A percentile compares a stretch with the other conserved stretches of the same genome.
Evolutionary conservation across 139 green algal species (phyloP).

Genomic region (Ettlia oleoabundans): DNA sequence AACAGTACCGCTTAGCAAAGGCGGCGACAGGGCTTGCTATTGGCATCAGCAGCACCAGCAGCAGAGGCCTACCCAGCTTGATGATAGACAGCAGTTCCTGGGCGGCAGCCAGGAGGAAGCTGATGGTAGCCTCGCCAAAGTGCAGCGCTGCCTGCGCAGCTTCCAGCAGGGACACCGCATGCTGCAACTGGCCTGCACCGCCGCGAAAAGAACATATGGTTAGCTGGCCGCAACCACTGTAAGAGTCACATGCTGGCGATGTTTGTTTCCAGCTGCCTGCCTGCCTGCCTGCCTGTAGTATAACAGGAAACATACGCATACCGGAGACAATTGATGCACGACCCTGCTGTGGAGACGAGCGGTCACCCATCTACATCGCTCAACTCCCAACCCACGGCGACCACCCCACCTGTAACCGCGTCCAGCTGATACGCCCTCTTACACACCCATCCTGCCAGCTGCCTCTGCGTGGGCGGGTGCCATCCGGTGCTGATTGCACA

Average conservation of each 20-base stretch:
- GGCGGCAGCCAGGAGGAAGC: background rate
- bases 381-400: background rate
- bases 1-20: too few species aligned
- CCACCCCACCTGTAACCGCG: background rate
- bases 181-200: conserved; percentile 27
- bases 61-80: conserved; percentile 18
- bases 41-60: background rate
- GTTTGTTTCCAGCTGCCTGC: too few species aligned
- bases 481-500: background rate
- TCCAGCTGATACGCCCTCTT: conserved; percentile 30
- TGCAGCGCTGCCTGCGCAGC: background rate
- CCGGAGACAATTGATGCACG: background rate
- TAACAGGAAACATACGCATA: too few species aligned
- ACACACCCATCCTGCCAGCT: conserved; percentile 36
- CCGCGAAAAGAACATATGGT: background rate
- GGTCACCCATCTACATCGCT: too few species aligned
- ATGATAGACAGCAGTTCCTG: conserved; percentile 25
- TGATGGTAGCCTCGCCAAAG: background rate
- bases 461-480: conserved; percentile 10
- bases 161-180: conserved; percentile 22
- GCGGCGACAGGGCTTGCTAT: too few species aligned
- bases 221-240: background rate
- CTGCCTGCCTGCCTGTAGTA: too few species aligned
- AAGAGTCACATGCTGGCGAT: background rate
- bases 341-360: too few species aligned